Conservation (phyloP, 164 flowering plant genomes). For the Berberis thunbergii region DNA sequence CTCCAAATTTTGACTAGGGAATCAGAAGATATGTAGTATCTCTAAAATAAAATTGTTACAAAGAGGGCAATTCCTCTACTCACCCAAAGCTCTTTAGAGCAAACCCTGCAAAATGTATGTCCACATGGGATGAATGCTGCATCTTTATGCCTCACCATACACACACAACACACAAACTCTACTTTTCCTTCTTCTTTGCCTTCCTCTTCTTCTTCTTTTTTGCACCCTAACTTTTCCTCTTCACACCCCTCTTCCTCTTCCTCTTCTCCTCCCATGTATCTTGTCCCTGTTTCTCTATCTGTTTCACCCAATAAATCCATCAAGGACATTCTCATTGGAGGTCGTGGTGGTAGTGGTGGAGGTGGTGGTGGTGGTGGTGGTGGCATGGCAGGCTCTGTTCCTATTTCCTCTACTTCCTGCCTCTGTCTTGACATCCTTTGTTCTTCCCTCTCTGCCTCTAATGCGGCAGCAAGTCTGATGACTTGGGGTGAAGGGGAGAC, state of each 20-base stretch:
- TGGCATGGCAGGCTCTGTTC: background rate
- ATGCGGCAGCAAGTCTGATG: background rate
- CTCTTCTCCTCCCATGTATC: slow-evolving; percentile 5
- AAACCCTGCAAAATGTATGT: slow-evolving; percentile 81
- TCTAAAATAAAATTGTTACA: slow-evolving; percentile 77
- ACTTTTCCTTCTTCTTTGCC: slow-evolving; percentile 6
- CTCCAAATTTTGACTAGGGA: too few relatives aligned
- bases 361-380: background rate
- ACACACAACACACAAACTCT: slow-evolving; percentile 62
- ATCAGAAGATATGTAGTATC: slow-evolving; percentile 74
- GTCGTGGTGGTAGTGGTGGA: background rate
- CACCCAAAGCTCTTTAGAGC: slow-evolving; percentile 81
- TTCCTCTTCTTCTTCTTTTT: background rate
- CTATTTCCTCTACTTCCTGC: background rate
- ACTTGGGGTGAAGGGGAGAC: background rate
- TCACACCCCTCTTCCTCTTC: background rate
- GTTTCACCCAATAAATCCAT: slow-evolving; percentile 74
- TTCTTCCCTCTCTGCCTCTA: background rate
- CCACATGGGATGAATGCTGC: slow-evolving; percentile 94
- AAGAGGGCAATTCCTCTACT: slow-evolving; percentile 79
- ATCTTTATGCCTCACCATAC: slow-evolving; percentile 91
- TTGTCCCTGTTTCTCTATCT: slow-evolving; percentile 30
- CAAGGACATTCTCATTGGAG: slow-evolving; percentile 44
- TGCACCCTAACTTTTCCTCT: background rate
- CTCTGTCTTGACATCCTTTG: background rate